A percentile compares a stretch with the other conserved stretches of the same genome.
phyloP scores from a whole-genome alignment of 2,329 filamentous ascomycete species.

The Ophiostoma pallidulum region DNA sequence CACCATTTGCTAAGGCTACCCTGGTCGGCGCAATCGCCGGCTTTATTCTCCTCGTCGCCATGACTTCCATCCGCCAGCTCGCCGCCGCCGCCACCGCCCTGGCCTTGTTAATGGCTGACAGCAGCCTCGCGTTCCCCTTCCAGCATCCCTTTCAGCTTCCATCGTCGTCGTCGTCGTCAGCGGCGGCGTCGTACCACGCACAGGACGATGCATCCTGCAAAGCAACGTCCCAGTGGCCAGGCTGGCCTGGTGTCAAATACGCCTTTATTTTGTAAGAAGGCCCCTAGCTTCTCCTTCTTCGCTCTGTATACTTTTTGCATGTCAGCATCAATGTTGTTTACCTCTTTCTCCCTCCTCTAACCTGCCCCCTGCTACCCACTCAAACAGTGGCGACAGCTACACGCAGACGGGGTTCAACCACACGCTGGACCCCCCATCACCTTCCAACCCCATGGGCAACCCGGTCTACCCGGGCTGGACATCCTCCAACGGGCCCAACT shows the following conservation, averaged over 20 bases:
- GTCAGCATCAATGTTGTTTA: no score
- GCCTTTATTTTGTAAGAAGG: slow-evolving; percentile 12
- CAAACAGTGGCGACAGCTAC: slow-evolving; percentile 14
- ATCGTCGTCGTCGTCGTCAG: not conserved
- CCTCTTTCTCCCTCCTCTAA: no score
- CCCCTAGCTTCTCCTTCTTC: no score
- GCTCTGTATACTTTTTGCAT: no score
- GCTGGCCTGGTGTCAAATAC: slow-evolving; percentile 8
- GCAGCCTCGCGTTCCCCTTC: not conserved
- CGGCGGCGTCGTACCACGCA: no score
- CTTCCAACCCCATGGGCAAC: slow-evolving; percentile 50
- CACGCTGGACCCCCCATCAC: slow-evolving; percentile 32
- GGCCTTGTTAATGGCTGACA: not conserved
- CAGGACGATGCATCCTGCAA: slow-evolving; percentile 4
- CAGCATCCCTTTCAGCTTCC: no score
- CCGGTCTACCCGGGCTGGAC: slow-evolving; percentile 43
- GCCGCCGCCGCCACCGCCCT: not conserved
- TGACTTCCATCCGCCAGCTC: not conserved
- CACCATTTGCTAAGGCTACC: no score
- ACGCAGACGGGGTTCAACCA: slow-evolving; percentile 40
- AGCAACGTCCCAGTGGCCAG: slow-evolving; percentile 11
- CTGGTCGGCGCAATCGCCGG: not conserved
- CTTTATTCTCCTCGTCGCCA: not conserved
- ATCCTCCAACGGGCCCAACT: slow-evolving; percentile 37
- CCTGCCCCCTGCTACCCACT: not conserved